Conservation (phyloP, 768 basidiomycete species). For the Lactarius hengduanensis region DNA sequence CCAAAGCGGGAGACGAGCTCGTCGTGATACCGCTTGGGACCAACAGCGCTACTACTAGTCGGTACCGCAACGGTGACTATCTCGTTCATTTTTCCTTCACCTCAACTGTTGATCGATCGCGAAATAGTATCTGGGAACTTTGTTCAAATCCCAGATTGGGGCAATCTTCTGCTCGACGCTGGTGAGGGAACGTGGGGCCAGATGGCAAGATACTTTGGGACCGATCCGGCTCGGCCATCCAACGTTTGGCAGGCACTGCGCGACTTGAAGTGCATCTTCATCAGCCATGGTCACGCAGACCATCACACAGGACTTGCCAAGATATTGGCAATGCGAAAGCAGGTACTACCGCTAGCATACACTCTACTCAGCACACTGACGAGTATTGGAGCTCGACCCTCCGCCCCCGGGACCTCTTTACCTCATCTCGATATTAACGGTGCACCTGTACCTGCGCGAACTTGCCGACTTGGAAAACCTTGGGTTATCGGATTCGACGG, state of each 20-base stretch:
- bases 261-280: constrained; percentile 75
- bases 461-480: constrained; percentile 67
- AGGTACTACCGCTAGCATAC: constrained; percentile 43
- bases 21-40: constrained; percentile 80
- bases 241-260: constrained; percentile 60
- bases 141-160: constrained; percentile 67
- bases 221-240: constrained; percentile 36
- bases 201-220: constrained; percentile 72
- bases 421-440: constrained; percentile 56
- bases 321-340: constrained; percentile 66
- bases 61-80: constrained; percentile 78
- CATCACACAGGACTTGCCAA: constrained; percentile 85
- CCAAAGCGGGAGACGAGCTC: constrained; percentile 57
- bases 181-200: constrained; percentile 96
- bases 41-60: constrained; percentile 80
- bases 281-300: constrained; percentile 91
- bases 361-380: constrained; percentile 1
- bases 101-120: constrained; percentile 1
- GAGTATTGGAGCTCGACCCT: constrained; percentile 54
- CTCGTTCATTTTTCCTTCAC: background rate
- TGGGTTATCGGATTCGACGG: constrained; percentile 50
- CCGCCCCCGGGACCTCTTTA: constrained; percentile 63
- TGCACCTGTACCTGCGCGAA: constrained; percentile 72
- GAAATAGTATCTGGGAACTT: constrained; percentile 71
- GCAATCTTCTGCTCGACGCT: constrained; percentile 78